phyloP scores from a whole-genome alignment of 2,329 filamentous ascomycete species.

The Trichoderma atroviride region DNA sequence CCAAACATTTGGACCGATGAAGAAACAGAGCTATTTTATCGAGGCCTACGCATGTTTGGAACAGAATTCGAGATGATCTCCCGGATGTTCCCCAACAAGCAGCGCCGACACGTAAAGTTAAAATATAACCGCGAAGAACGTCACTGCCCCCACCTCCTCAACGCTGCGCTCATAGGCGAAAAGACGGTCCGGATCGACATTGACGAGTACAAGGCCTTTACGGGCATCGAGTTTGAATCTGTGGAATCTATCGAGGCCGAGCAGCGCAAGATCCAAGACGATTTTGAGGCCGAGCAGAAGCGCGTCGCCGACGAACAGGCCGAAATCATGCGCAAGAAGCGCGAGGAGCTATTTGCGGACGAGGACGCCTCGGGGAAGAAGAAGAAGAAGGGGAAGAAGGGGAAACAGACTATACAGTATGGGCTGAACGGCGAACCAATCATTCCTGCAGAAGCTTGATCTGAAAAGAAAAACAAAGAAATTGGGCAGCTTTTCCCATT shows the following conservation, averaged over 20 bases:
- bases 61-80: slow-evolving; percentile 83
- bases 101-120: slow-evolving; percentile 73
- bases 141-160: slow-evolving; percentile 64
- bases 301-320: slow-evolving; percentile 50
- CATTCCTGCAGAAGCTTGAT: slow-evolving; percentile 31
- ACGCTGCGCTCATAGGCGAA: slow-evolving; percentile 63
- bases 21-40: slow-evolving; percentile 75
- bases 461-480: too few species aligned
- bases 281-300: slow-evolving; percentile 49
- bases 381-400: slow-evolving; percentile 41
- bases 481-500: background rate
- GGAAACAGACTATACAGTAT: slow-evolving; percentile 40
- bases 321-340: slow-evolving; percentile 51
- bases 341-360: slow-evolving; percentile 53
- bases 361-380: slow-evolving; percentile 37
- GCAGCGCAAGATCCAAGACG: slow-evolving; percentile 50
- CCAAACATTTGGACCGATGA: slow-evolving; percentile 70
- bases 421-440: slow-evolving; percentile 45
- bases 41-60: slow-evolving; percentile 73
- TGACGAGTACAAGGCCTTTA: slow-evolving; percentile 61
- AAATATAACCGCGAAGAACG: slow-evolving; percentile 83
- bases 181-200: slow-evolving; percentile 62
- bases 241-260: slow-evolving; percentile 61
- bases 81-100: slow-evolving; percentile 72
- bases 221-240: slow-evolving; percentile 56